These are phyloP conservation scores for Aspergillus pseudonomiae DNA, from an alignment of 2,329 filamentous ascomycete genomes.

Conservation along the genomic window DNA sequence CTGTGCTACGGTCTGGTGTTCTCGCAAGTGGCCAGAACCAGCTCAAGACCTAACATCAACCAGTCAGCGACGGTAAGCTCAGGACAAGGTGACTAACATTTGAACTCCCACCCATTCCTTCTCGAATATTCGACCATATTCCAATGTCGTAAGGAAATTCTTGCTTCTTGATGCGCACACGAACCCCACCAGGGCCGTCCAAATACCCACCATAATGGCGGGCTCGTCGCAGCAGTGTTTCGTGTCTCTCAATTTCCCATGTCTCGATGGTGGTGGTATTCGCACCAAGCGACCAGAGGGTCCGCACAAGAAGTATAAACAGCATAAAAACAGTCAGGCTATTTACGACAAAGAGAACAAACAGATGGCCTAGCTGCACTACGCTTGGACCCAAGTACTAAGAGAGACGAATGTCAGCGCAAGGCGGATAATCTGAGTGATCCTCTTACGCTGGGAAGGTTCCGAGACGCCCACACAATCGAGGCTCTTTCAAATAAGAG, in stretches of 20 bases:
- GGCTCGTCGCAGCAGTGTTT: constrained; percentile 49
- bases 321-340: constrained; percentile 61
- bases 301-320: constrained; percentile 57
- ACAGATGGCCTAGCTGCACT: constrained; percentile 57
- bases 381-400: constrained; percentile 62
- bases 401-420: background rate
- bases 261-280: constrained; percentile 68
- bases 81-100: constrained; percentile 36
- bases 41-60: constrained; percentile 43
- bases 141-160: constrained; percentile 70
- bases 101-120: constrained; percentile 60
- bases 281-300: constrained; percentile 56
- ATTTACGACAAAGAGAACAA: constrained; percentile 57
- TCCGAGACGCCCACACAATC: constrained; percentile 57
- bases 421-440: background rate
- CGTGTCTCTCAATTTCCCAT: constrained; percentile 60
- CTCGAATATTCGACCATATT: constrained; percentile 61
- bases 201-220: constrained; percentile 60
- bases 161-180: constrained; percentile 58
- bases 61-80: background rate
- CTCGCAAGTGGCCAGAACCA: constrained; percentile 65
- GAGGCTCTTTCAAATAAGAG: constrained; percentile 56
- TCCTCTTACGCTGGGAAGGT: constrained; percentile 57
- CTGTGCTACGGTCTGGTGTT: constrained; percentile 51
- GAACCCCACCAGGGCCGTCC: constrained; percentile 58